Evolutionary conservation across 2,329 filamentous ascomycete species (phyloP).

Genomic region (Aspergillus pseudonomiae): DNA sequence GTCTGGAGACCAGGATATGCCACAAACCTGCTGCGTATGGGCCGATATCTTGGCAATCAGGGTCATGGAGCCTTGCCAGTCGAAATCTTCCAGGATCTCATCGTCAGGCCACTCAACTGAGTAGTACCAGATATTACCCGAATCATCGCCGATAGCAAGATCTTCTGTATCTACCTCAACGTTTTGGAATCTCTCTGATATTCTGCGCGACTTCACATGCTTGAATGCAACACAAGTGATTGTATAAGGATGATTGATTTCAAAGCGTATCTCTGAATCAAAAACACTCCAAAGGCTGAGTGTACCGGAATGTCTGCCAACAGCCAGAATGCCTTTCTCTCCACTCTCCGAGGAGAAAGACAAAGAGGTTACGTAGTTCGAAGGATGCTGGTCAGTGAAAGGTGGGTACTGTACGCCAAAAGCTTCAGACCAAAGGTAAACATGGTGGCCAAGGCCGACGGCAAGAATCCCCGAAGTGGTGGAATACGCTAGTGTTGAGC

Average conservation of each 20-base stretch:
- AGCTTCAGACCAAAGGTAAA: slow-evolving; percentile 88
- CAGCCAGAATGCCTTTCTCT: slow-evolving; percentile 77
- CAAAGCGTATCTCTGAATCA: slow-evolving; percentile 68
- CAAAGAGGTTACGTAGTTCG: slow-evolving; percentile 75
- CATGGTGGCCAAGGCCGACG: slow-evolving; percentile 74
- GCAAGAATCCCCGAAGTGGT: slow-evolving; percentile 73
- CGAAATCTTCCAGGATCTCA: slow-evolving; percentile 64
- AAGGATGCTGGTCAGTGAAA: slow-evolving; percentile 52
- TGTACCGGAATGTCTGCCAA: slow-evolving; percentile 76
- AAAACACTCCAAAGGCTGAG: slow-evolving; percentile 78
- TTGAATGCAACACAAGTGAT: slow-evolving; percentile 83
- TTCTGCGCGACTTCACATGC: slow-evolving; percentile 59
- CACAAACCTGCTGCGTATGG: slow-evolving; percentile 89
- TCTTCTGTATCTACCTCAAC: slow-evolving; percentile 72
- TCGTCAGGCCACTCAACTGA: slow-evolving; percentile 76
- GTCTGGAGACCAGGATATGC: slow-evolving; percentile 81
- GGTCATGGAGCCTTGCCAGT: slow-evolving; percentile 77
- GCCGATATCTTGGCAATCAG: slow-evolving; percentile 75
- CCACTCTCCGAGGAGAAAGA: slow-evolving; percentile 83
- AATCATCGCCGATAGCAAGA: slow-evolving; percentile 81
- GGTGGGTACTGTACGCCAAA: slow-evolving; percentile 65
- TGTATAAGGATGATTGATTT: slow-evolving; percentile 70
- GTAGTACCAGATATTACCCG: slow-evolving; percentile 84
- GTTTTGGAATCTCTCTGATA: slow-evolving; percentile 52
- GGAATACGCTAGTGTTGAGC: slow-evolving; percentile 86